Evolutionary conservation across 1,139 yeast species (phyloP), one percentile per base, ranked within the genome.

Genomic region (Sugiyamaella sp.): DNA sequence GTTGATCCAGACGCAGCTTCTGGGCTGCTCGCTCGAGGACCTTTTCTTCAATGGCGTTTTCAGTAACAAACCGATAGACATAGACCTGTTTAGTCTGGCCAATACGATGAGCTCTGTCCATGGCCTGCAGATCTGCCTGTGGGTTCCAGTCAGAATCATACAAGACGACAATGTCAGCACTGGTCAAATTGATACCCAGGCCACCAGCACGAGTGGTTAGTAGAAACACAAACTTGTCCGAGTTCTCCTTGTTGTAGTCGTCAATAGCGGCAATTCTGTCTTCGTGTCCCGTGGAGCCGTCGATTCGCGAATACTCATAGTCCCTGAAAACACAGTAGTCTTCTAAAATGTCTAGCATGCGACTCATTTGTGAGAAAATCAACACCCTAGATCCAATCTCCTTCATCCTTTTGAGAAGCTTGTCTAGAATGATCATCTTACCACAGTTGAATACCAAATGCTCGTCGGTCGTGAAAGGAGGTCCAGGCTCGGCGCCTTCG

Each of bases 121-220:
- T 93, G 2, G 98, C 98, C 72, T 93, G 99, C 66, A 93, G 78
- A 75, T 93, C 99, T 0, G 98, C 98, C 69, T 93, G 99, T 2
- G 99, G 99, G 67, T 93, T 93, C 99, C 99, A 93, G 72, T 93
- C 99, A 1, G 96, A 88, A 71, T 93, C 99, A 66, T 84, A 93
- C 40, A 93, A 72, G 5, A 93, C 82, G 49, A 93, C 99, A 50
- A 86, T 80, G 70, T 93, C 98, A 0, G 99, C 99, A 19, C 88
- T 80, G 0, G 97, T 91, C 67, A 93, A 78, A 67, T 93, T 93
- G 66, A 93, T 93, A 66, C 99, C 99, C 54, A 93, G 77, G 9
- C 99, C 99, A 71, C 99, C 99, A 9, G 99, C 99, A 71, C 99
- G 82, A 0, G 99, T 93, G 0, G 99, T 93, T 60, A 93, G 75